Evolutionary conservation across 2,329 filamentous ascomycete species (phyloP), one percentile per base, ranked within the genome.

Genomic region (Fusarium pseudocircinatum): DNA sequence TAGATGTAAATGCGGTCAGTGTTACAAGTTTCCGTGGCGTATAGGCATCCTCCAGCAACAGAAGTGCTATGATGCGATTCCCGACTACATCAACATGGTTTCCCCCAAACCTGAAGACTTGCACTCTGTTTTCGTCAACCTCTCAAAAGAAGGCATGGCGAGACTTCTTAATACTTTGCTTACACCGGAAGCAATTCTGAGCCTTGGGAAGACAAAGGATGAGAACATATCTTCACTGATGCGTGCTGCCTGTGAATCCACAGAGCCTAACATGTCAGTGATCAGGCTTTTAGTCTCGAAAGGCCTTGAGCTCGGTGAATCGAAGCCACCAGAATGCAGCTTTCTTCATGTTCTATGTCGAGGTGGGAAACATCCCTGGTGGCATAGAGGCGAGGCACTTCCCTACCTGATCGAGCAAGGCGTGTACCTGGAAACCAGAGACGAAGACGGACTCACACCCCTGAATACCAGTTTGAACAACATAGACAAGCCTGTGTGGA

Each of bases 171-270:
- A 63, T n/a, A 7, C 2, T 4, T 4, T 63, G 13, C 44, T 63
- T 6, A 63, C 44, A 14, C 30, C 56, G 26, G 37, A 50, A 22
- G 10, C 28, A 1, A 11, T 50, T 12, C 44, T n/a, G 9, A 3
- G 1, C 12, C 7, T 43, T 13, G 7, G 11, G 2, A 18, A 4
- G 0, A 14, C 20, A 5, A 6, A 14, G 4, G 18, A 53, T 14
- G 9, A 11, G 11, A 37, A 12, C 20, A 18, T 52, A 13, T 14
- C n/a, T 5, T 16, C 37, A 1, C 46, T 64, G 4, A 32, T 50
- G 9, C 2, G 15, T n/a, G 32, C 22, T n/a, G 58, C 63, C 4
- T 63, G 63, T 13, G 5, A 20, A 9, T 63, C 63, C 0, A 3
- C 26, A 24, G 16, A 56, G 30, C 59, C 63, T 1, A 66, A 63